Percentiles rank a stretch among this genome's conserved stretches.
These are phyloP conservation scores for Plectosphaerella cucumerina DNA, from an alignment of 2,329 filamentous ascomycete genomes.

Conservation along the genomic window DNA sequence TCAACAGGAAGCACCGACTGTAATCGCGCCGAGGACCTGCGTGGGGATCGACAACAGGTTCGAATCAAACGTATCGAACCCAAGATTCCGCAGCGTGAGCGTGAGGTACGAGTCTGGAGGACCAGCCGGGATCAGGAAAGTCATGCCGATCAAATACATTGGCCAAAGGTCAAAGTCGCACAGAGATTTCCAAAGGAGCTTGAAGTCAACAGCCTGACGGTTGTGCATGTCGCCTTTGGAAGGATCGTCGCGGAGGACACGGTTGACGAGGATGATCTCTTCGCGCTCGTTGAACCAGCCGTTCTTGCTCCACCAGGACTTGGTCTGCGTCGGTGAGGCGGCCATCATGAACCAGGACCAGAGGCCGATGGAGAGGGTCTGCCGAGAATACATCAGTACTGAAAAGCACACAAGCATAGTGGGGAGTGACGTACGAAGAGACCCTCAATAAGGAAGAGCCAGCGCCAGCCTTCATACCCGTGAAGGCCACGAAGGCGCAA, in stretches of 20 bases:
- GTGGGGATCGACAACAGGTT: conserved; percentile 46
- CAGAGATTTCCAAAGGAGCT: conserved; percentile 39
- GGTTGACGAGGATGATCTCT: conserved; percentile 60
- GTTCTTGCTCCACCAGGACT: conserved; percentile 45
- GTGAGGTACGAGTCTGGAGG: conserved; percentile 38
- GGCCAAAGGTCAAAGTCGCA: conserved; percentile 54
- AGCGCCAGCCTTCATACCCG: conserved; percentile 52
- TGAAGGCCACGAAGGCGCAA: conserved; percentile 48
- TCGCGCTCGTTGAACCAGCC: conserved; percentile 57
- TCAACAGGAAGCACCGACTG: background rate
- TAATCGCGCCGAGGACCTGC: conserved; percentile 19
- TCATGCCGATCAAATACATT: conserved; percentile 38
- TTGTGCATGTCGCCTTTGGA: conserved; percentile 46
- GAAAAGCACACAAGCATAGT: too few relatives aligned
- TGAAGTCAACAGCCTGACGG: conserved; percentile 42
- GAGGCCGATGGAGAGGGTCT: conserved; percentile 18
- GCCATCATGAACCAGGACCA: conserved; percentile 45
- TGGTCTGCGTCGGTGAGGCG: conserved; percentile 55
- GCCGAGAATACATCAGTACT: too few relatives aligned
- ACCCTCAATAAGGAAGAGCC: conserved; percentile 43
- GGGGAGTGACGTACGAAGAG: conserved; percentile 9
- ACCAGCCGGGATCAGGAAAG: conserved; percentile 18
- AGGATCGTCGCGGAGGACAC: conserved; percentile 31
- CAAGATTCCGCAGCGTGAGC: conserved; percentile 42
- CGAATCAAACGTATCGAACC: conserved; percentile 46